phyloP scores from a whole-genome alignment of 495 filamentous ascomycete species.

The Rostrohypoxylon terebratum region DNA sequence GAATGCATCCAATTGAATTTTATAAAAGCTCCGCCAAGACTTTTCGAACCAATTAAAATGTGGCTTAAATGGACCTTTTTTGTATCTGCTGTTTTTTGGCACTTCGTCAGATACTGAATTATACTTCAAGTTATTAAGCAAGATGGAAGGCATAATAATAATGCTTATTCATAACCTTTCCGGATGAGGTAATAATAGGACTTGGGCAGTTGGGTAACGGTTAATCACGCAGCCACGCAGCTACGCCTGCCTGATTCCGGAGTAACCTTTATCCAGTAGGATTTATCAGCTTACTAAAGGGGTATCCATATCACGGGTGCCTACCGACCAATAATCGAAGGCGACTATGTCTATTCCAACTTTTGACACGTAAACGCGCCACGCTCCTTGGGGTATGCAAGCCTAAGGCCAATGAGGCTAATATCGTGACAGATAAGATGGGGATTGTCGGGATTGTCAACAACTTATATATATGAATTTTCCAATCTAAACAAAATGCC shows the following conservation, averaged over 20 bases:
- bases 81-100: too few relatives aligned
- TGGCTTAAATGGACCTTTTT: too few relatives aligned
- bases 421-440: background rate
- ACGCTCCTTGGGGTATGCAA: background rate
- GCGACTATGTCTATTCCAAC: background rate
- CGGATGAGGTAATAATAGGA: background rate
- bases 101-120: too few relatives aligned
- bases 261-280: background rate
- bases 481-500: constrained; percentile 37
- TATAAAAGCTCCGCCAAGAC: too few relatives aligned
- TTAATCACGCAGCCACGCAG: too few relatives aligned
- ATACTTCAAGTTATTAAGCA: background rate
- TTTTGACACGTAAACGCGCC: background rate
- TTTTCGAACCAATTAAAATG: too few relatives aligned
- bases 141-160: background rate
- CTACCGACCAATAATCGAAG: background rate
- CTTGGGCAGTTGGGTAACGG: too few relatives aligned
- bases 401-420: constrained; percentile 1
- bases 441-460: background rate
- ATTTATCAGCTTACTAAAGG: background rate
- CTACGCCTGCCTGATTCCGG: background rate
- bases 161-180: background rate
- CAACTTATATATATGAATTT: constrained; percentile 8
- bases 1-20: too few relatives aligned
- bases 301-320: background rate